A percentile compares a stretch with the other conserved stretches of the same genome.
phyloP scores from a whole-genome alignment of 257 asterid species.

The Solanum dulcamara region DNA sequence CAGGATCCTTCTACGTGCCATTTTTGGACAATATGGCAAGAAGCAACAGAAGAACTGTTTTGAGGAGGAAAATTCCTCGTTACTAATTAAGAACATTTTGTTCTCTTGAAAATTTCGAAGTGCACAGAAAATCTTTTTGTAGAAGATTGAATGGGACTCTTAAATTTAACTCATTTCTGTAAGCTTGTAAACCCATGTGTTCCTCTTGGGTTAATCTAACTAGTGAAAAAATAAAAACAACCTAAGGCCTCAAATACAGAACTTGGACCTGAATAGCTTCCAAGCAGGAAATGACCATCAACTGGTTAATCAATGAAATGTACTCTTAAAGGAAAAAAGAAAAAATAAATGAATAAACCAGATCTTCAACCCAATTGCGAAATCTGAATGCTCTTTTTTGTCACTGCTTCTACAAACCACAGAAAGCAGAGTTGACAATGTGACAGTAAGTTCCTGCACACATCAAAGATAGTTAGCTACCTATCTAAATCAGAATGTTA shows the following conservation, averaged over 20 bases:
- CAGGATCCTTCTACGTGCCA: background rate
- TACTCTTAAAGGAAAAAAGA: background rate
- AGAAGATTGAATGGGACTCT: background rate
- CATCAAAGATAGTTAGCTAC: conserved; percentile 7
- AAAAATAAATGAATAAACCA: background rate
- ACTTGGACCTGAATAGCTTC: too few relatives aligned
- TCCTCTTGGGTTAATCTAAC: background rate
- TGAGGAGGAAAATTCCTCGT: background rate
- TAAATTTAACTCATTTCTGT: background rate
- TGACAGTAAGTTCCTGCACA: conserved; percentile 76
- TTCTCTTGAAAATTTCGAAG: background rate
- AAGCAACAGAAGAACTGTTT: background rate
- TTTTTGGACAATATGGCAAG: background rate
- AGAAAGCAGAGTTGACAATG: conserved; percentile 85
- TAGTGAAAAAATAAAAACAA: background rate
- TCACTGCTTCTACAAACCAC: conserved; percentile 76
- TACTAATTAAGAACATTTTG: background rate
- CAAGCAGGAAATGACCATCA: background rate
- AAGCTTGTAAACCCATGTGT: background rate
- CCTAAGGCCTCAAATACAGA: conserved; percentile 1
- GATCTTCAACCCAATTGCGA: conserved; percentile 87
- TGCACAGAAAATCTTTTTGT: background rate
- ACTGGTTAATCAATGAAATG: background rate
- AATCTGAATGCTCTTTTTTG: conserved; percentile 53
- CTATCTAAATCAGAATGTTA: background rate